Evolutionary conservation across 805 yeast species (phyloP), one percentile per base, ranked within the genome.

Genomic region (Wickerhamomyces alni): DNA sequence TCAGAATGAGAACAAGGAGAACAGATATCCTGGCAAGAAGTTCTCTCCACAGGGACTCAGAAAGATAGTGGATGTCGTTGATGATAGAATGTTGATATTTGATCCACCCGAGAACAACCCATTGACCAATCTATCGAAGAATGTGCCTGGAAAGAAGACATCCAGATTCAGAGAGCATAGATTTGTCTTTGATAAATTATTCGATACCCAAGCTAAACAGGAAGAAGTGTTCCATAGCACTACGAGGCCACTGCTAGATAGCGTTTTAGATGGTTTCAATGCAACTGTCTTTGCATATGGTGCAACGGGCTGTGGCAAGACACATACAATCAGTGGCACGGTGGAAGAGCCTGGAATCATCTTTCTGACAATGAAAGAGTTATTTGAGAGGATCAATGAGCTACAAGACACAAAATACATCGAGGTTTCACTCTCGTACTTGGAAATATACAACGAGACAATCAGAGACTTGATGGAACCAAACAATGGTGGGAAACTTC

Each of bases 261-360:
- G 81, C 30, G 79, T 87, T 0, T 58, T 89, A 31, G 93, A 85
- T 45, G 98, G 97, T 1, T 86, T 67, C 61, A 88, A 91, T 58
- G 82, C 95, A 6, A 87, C 96, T 0, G 87, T 89, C 0, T 89
- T 89, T 66, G 97, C 98, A 1, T 89, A 89, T 58, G 98, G 98
- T 1, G 95, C 98, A 22, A 89, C 98, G 0, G 98, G 98, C 0
- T 89, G 97, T 60, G 98, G 98, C n/a, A 89, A 89, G 57, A 89
- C 97, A 0, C 87, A 83, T 57, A 89, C 98, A 0, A 84, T 89
- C 25, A 75, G 82, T 56, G 96, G 96, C 0, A 73, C 80, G 0
- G 70, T 78, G 0, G 74, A 74, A 2, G 63, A 72, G 19, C 96
- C 95, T 0, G 96, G 96, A 0, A 74, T 89, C 12, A 82, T 87